Base-by-base conservation (phyloP, 805 yeast species). In the Kodamaea jinghongensis region DNA sequence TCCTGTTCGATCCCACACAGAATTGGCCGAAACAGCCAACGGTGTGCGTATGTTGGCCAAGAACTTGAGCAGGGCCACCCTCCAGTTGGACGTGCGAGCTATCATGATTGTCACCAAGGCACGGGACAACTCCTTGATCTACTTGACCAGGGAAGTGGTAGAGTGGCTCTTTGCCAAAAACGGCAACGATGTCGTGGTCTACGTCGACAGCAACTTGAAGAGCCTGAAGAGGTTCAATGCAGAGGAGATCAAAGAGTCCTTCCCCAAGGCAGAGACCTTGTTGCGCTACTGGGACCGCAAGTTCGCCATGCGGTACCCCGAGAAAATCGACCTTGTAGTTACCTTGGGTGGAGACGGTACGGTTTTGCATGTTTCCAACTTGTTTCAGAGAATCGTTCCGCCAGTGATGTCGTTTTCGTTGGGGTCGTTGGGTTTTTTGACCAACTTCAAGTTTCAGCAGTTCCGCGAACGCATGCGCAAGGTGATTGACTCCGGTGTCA, bases 101-200 rank as follows among this genome's bases (percentile, higher is more conserved):
- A 78, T 88, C 13, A 73, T 88, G 79, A 78, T 88, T 10, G 89
- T 89, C 13, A 88, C 96, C n/a, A 88, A 88, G 59, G 93, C 95
- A 1, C 72, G 95, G 39, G 96, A 89, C 56, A 81, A 84, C 50
- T 80, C 88, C 5, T 64, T 89, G 38, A 79, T 85, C 5, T 81
- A 78, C 52, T 65, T 87, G 33, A 86, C 96, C 0, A 70, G 91
- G 42, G 93, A 86, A 52, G 67, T 89, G 48, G 81, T 87, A 1
- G 87, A 79, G 51, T 89, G 93, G 91, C 60, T 88, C 20, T 57
- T 88, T 28, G 48, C 61, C 11, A 48, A 63, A 16, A 20, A 14
- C 8, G 58, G 61, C 22, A 52, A 53, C 27, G 67, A 60, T 34
- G 64, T 69, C 31, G 54, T 57, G 1, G 82, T 90, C 1, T 86